Conservation (phyloP, 148 eudicot genomes). For the Rhododendron henanense region DNA sequence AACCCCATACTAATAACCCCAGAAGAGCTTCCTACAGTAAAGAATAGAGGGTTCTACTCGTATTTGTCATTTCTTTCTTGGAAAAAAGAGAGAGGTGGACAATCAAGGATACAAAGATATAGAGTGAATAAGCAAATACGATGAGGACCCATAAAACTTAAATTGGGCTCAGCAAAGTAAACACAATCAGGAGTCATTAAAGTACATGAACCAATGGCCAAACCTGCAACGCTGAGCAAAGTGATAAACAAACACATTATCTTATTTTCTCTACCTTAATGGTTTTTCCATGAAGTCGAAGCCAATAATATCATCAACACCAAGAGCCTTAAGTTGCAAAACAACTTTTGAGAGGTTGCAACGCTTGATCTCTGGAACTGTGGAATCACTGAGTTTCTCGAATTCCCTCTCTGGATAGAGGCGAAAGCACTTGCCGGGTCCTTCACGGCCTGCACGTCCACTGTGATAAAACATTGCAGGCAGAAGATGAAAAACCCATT, state of each 20-base stretch:
- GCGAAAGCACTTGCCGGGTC: constrained; percentile 94
- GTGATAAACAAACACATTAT: neutral
- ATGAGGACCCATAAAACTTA: neutral
- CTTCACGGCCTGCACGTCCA: constrained; percentile 99
- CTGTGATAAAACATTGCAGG: constrained; percentile 28
- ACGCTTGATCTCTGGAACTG: constrained; percentile 86
- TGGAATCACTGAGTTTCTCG: constrained; percentile 74
- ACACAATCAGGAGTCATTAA: neutral
- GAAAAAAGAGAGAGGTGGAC: neutral
- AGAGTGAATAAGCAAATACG: neutral
- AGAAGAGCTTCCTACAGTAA: neutral
- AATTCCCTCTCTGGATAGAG: constrained; percentile 80
- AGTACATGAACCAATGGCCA: neutral
- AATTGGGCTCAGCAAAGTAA: neutral
- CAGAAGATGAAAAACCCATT: constrained; percentile 3
- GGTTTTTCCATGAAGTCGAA: constrained; percentile 98
- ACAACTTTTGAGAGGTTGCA: constrained; percentile 82
- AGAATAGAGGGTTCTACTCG: neutral
- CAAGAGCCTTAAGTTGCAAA: constrained; percentile 91
- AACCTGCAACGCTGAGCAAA: neutral
- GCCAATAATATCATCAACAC: constrained; percentile 76
- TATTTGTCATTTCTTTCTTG: neutral
- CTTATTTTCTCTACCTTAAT: constrained; percentile 40
- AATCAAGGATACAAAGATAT: neutral
- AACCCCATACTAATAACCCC: neutral